phyloP scores from a whole-genome alignment of 805 yeast genomes.

The Cyberlindnera japonica region DNA sequence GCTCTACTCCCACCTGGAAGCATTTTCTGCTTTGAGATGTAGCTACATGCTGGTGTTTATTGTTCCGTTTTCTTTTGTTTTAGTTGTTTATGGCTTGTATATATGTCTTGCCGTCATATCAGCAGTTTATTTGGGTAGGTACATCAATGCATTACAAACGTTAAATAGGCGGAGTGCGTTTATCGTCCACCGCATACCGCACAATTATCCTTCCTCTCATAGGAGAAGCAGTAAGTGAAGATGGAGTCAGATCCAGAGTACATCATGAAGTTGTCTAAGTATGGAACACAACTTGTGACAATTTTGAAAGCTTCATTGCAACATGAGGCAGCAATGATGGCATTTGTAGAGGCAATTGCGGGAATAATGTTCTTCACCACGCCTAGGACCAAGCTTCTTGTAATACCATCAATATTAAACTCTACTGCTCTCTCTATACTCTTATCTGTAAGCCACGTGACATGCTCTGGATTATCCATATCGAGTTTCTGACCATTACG shows the following conservation, averaged over 20 bases:
- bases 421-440: constrained; percentile 57
- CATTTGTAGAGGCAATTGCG: constrained; percentile 91
- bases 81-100: neutral
- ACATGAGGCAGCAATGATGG: constrained; percentile 85
- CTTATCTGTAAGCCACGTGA: constrained; percentile 54
- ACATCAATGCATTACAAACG: too few relatives aligned
- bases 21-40: too few relatives aligned
- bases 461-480: constrained; percentile 63
- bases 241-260: constrained; percentile 81
- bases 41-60: too few relatives aligned
- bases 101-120: too few relatives aligned
- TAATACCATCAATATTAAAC: constrained; percentile 69
- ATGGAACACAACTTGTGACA: constrained; percentile 64
- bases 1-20: too few relatives aligned
- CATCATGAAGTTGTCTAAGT: constrained; percentile 75
- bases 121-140: too few relatives aligned
- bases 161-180: neutral
- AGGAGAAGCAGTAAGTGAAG: constrained; percentile 68
- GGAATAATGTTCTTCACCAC: constrained; percentile 91
- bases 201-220: constrained; percentile 59
- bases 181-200: constrained; percentile 63
- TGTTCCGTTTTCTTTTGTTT: neutral
- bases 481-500: constrained; percentile 52
- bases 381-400: constrained; percentile 69
- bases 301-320: constrained; percentile 83